These are phyloP conservation scores for Pythium rishiriense DNA, from an alignment of 352 stramenopile genomes.

Conservation along the genomic window DNA sequence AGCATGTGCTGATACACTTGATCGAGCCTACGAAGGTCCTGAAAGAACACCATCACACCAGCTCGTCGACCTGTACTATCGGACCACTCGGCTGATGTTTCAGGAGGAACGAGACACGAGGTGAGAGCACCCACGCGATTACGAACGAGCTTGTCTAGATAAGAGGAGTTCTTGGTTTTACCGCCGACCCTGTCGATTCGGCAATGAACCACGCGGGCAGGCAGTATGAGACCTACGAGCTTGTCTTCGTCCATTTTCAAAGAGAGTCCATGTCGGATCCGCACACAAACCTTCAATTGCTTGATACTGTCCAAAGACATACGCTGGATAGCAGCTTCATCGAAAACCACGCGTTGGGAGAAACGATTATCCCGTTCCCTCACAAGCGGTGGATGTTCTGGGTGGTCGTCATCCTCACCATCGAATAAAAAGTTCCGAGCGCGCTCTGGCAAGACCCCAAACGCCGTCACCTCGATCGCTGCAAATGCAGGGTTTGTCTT, in stretches of 20 bases:
- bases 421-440: neutral
- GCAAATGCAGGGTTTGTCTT: neutral
- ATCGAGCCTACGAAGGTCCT: neutral
- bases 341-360: conserved; percentile 6
- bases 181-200: neutral
- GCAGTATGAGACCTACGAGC: conserved; percentile 4
- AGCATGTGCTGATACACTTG: neutral
- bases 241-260: conserved; percentile 1
- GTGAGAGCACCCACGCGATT: neutral
- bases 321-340: neutral
- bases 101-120: neutral
- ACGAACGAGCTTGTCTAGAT: neutral
- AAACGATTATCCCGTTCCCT: neutral
- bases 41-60: conserved; percentile 18
- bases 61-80: conserved; percentile 8
- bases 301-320: neutral
- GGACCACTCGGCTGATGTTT: conserved; percentile 5
- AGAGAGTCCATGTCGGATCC: conserved; percentile 11
- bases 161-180: neutral
- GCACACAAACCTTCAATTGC: conserved; percentile 4
- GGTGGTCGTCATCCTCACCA: too few relatives aligned
- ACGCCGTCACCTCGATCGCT: conserved; percentile 2
- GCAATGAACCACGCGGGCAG: neutral
- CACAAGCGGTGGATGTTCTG: conserved; percentile 5
- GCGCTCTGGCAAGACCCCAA: neutral